These are phyloP conservation scores for Yamadazyma taylorii DNA, from an alignment of 1,139 yeast species.

Conservation along the genomic window DNA sequence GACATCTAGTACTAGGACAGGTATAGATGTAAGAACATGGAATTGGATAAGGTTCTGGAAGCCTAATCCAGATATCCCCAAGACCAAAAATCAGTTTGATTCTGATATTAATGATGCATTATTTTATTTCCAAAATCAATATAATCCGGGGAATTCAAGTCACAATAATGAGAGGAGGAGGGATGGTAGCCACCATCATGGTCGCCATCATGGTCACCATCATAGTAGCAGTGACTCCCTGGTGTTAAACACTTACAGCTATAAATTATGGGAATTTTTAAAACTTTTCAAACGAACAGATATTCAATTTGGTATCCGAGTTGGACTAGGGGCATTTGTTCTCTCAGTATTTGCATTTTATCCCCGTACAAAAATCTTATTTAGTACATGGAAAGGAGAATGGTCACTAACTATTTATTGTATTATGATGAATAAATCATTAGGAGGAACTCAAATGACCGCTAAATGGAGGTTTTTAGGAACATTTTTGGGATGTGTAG, in stretches of 20 bases:
- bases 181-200: no score
- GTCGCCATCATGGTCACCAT: background rate
- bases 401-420: conserved; percentile 83
- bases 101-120: conserved; percentile 38
- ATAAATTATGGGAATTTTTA: conserved; percentile 32
- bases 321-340: conserved; percentile 73
- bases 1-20: no score
- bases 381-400: conserved; percentile 73
- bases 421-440: conserved; percentile 80
- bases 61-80: conserved; percentile 1
- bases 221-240: background rate
- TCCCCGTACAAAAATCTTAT: conserved; percentile 52
- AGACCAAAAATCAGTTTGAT: conserved; percentile 7
- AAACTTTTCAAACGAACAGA: conserved; percentile 55
- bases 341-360: conserved; percentile 69
- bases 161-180: background rate
- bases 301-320: conserved; percentile 76
- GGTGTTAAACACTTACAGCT: conserved; percentile 13
- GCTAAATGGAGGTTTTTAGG: conserved; percentile 76
- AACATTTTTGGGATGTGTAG: conserved; percentile 66
- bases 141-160: conserved; percentile 11
- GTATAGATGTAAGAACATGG: conserved; percentile 37
- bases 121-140: conserved; percentile 33
- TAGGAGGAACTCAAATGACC: conserved; percentile 86
- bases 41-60: conserved; percentile 56